These are phyloP conservation scores for Nicotiana tomentosiformis DNA, from an alignment of 257 asterid genomes.

Conservation along the genomic window DNA sequence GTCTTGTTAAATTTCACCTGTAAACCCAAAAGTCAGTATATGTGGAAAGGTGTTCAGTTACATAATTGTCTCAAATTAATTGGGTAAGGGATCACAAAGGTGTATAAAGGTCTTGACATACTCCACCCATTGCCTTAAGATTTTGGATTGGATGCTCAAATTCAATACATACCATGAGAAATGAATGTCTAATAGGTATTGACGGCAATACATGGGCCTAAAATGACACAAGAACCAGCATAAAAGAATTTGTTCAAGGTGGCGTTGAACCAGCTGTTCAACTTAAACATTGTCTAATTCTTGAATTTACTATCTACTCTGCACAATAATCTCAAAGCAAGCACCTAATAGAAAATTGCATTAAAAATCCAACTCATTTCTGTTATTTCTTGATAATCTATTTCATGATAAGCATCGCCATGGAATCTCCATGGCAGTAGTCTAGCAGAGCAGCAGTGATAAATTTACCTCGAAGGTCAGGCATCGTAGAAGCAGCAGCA, in stretches of 20 bases:
- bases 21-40: background rate
- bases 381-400: background rate
- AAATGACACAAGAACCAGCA: background rate
- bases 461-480: conserved; percentile 74
- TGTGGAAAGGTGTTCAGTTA: background rate
- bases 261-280: background rate
- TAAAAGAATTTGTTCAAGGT: background rate
- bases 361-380: background rate
- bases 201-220: background rate
- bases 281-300: background rate
- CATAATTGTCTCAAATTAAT: background rate
- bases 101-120: background rate
- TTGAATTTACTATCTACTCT: background rate
- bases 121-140: background rate
- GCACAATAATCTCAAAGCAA: background rate
- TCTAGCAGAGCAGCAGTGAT: background rate
- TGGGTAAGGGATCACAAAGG: background rate
- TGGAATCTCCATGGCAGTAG: background rate
- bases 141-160: conserved; percentile 2
- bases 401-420: background rate
- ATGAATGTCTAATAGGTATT: background rate
- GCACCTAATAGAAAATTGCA: background rate
- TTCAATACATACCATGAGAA: background rate
- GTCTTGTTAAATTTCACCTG: background rate
- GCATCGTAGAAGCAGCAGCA: conserved; percentile 64